phyloP scores from a whole-genome alignment of 768 basidiomycete genomes.

The Coprinellus aureogranulatus region DNA sequence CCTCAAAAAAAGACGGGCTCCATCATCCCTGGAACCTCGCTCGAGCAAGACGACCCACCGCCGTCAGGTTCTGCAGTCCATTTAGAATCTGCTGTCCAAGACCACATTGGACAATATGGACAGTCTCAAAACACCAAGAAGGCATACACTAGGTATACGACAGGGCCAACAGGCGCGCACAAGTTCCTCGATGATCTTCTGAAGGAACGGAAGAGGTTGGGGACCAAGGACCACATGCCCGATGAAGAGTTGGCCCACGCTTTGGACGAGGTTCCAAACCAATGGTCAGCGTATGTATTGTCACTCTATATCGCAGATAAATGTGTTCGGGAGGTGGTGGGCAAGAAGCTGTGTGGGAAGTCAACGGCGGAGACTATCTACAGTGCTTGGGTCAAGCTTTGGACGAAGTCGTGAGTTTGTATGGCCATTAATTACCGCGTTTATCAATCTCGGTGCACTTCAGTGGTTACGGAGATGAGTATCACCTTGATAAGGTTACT shows the following conservation, averaged over 20 bases:
- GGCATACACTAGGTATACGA: too few relatives aligned
- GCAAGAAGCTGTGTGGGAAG: not conserved
- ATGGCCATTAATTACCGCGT: not conserved
- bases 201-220: not conserved
- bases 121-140: too few relatives aligned
- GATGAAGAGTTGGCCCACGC: not conserved
- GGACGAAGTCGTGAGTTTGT: not conserved
- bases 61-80: too few relatives aligned
- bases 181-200: not conserved
- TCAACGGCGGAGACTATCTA: not conserved
- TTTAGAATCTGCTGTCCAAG: too few relatives aligned
- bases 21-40: too few relatives aligned
- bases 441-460: too few relatives aligned
- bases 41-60: too few relatives aligned
- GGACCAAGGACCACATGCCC: not conserved
- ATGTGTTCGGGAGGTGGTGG: not conserved
- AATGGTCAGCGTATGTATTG: not conserved
- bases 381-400: not conserved
- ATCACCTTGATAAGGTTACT: conserved; percentile 21
- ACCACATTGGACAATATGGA: too few relatives aligned
- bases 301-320: not conserved
- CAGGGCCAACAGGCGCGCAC: too few relatives aligned
- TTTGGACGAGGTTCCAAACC: not conserved
- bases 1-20: too few relatives aligned
- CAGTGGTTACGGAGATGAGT: conserved; percentile 23